Evolutionary conservation across 2,329 filamentous ascomycete species (phyloP).

Genomic region (Colletotrichum scovillei): DNA sequence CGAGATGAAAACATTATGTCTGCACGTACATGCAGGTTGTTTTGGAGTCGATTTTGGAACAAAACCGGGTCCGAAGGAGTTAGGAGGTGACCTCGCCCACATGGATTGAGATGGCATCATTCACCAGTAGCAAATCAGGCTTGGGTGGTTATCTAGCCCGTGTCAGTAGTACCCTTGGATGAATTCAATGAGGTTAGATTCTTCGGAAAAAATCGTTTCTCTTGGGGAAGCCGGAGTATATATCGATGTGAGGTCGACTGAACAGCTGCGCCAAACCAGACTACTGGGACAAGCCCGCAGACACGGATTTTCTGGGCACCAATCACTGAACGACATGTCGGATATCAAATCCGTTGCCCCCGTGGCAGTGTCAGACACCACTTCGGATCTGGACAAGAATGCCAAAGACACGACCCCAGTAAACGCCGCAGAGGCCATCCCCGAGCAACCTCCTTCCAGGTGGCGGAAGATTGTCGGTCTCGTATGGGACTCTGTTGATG

Average conservation of each 20-base stretch:
- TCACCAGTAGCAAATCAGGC: not conserved
- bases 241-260: conserved; percentile 10
- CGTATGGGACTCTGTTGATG: conserved; percentile 23
- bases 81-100: not conserved
- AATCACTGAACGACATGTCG: not conserved
- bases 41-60: not conserved
- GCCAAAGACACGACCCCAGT: not conserved
- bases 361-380: conserved; percentile 1
- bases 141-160: not conserved
- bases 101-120: conserved; percentile 16
- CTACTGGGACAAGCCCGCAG: not conserved
- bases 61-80: conserved; percentile 6
- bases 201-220: conserved; percentile 24
- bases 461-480: conserved; percentile 17
- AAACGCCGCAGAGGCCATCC: not conserved
- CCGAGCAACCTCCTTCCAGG: not conserved
- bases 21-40: not conserved
- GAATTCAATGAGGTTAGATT: not conserved
- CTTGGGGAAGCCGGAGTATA: conserved; percentile 4
- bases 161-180: not conserved
- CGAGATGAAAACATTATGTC: no score
- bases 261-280: not conserved
- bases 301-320: not conserved
- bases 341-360: conserved; percentile 6
- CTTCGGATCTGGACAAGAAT: conserved; percentile 5